Percentiles rank a stretch among this genome's conserved stretches.
Conservation (phyloP, 352 stramenopile genomes). For the Pelagophyceae sp. region DNA sequence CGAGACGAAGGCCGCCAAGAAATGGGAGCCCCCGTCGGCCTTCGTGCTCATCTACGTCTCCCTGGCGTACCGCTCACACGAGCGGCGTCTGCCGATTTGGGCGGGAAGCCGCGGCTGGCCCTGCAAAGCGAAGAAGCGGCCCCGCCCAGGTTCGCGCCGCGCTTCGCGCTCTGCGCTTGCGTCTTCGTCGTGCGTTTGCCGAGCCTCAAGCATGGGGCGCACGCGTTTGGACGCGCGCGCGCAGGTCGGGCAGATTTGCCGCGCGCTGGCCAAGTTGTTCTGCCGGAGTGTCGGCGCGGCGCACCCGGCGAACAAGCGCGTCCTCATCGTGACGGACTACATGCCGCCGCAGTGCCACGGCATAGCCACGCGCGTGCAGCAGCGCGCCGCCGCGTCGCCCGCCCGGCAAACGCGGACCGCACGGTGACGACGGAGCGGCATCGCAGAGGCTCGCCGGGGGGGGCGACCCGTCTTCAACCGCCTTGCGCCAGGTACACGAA, state of each 20-base stretch:
- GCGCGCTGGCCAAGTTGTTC: not conserved
- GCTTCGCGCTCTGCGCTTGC: not conserved
- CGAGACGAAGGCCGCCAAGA: too few relatives aligned
- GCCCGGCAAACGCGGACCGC: too few relatives aligned
- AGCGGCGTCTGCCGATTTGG: too few relatives aligned
- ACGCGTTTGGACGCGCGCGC: not conserved
- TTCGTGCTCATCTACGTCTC: not conserved
- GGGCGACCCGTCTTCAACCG: too few relatives aligned
- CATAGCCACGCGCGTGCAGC: not conserved
- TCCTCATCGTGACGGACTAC: slow-evolving; percentile 3
- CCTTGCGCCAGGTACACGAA: too few relatives aligned
- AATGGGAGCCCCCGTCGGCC: not conserved
- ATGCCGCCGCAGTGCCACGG: slow-evolving; percentile 5
- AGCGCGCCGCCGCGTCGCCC: too few relatives aligned
- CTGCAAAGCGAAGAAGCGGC: too few relatives aligned
- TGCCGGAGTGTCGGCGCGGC: not conserved
- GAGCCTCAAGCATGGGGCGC: not conserved
- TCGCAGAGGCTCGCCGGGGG: too few relatives aligned
- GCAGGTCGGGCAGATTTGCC: not conserved
- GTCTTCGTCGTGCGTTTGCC: not conserved
- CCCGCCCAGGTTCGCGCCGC: not conserved
- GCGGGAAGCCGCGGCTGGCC: too few relatives aligned
- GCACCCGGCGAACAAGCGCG: not conserved
- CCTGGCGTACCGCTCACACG: not conserved
- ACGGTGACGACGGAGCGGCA: too few relatives aligned